Percentiles rank a stretch among this genome's conserved stretches.
Evolutionary conservation across 1,284 basidiomycete species (phyloP).

Genomic region (Trametes versicolor): DNA sequence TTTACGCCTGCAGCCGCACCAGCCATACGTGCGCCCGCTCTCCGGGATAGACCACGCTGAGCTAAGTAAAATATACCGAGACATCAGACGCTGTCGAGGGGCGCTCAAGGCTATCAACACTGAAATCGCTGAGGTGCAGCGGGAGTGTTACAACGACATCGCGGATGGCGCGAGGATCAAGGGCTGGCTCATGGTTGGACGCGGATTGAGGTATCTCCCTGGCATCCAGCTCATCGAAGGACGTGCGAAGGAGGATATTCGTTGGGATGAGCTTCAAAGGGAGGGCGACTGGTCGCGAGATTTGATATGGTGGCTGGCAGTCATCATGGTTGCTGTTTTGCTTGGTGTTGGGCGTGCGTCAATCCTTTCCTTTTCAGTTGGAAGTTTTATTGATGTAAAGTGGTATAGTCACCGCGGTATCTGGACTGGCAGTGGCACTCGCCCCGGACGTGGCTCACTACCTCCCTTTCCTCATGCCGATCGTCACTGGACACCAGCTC

Average conservation of each 20-base stretch:
- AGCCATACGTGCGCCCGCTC: constrained; percentile 76
- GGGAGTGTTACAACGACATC: constrained; percentile 71
- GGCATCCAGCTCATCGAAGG: constrained; percentile 77
- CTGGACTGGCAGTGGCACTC: constrained; percentile 70
- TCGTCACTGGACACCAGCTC: constrained; percentile 60
- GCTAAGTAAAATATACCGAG: constrained; percentile 69
- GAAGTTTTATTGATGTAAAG: constrained; percentile 29
- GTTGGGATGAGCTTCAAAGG: constrained; percentile 80
- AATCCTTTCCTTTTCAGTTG: neutral
- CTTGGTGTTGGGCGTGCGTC: constrained; percentile 72
- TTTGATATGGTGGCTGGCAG: constrained; percentile 64
- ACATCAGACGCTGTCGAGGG: constrained; percentile 75
- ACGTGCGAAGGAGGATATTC: constrained; percentile 80
- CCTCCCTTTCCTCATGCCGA: constrained; percentile 67
- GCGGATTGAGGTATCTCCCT: constrained; percentile 70
- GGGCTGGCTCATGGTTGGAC: constrained; percentile 82
- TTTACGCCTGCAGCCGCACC: constrained; percentile 70
- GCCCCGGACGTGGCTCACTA: constrained; percentile 80
- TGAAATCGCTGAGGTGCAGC: constrained; percentile 73
- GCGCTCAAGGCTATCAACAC: constrained; percentile 76
- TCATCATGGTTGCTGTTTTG: constrained; percentile 57
- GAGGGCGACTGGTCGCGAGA: constrained; percentile 56
- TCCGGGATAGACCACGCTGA: constrained; percentile 73
- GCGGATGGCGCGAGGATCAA: constrained; percentile 72
- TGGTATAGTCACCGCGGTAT: constrained; percentile 69